phyloP scores from a whole-genome alignment of 345 rosid genomes.

The Salix brachista region DNA sequence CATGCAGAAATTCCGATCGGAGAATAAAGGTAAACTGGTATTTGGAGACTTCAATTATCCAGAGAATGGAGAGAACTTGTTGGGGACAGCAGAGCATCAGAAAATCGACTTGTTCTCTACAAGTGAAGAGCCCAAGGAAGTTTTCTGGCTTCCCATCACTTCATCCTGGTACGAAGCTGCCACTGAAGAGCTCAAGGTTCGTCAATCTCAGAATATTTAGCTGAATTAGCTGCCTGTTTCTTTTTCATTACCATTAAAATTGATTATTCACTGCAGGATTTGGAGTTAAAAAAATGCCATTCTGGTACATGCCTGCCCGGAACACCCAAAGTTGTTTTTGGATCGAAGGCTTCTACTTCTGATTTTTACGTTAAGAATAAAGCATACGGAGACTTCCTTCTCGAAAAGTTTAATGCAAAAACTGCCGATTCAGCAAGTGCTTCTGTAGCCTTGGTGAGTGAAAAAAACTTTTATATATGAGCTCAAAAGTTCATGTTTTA shows the following conservation, averaged over 20 bases:
- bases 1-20: neutral
- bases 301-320: too few species aligned
- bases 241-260: too few species aligned
- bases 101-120: neutral
- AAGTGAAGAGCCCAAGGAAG: neutral
- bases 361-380: neutral
- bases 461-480: too few species aligned
- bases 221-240: too few species aligned
- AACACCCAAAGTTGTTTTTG: neutral
- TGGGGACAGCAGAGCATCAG: neutral
- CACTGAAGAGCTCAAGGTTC: too few species aligned
- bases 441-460: neutral
- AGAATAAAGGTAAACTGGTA: neutral
- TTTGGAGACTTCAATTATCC: slow-evolving; percentile 6
- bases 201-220: too few species aligned
- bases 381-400: neutral
- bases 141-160: neutral
- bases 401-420: neutral
- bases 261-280: too few species aligned
- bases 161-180: neutral
- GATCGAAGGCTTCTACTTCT: neutral
- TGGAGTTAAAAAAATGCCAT: too few species aligned
- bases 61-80: neutral
- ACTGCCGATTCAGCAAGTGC: neutral
- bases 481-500: too few species aligned